Evolutionary conservation across 2,329 filamentous ascomycete species (phyloP).

Genomic region (Fusarium dimerum): DNA sequence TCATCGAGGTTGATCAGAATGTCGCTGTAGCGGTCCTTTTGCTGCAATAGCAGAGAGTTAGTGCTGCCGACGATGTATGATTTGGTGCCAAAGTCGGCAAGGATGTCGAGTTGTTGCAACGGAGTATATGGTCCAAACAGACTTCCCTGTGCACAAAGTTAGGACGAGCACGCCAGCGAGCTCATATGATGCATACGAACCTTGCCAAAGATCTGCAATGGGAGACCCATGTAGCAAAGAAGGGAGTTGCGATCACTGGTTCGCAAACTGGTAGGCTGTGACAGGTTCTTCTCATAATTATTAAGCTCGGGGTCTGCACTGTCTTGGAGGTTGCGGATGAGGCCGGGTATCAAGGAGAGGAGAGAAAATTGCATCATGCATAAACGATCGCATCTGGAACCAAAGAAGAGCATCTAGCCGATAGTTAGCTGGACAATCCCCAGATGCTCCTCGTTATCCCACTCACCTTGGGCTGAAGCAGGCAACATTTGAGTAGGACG

Average conservation of each 20-base stretch:
- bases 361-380: slow-evolving; percentile 99
- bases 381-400: slow-evolving; percentile 89
- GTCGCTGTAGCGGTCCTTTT: slow-evolving; percentile 94
- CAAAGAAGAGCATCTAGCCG: slow-evolving; percentile 92
- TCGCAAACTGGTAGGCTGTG: slow-evolving; percentile 79
- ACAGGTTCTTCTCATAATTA: slow-evolving; percentile 72
- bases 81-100: slow-evolving; percentile 92
- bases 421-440: slow-evolving; percentile 2
- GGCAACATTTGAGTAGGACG: slow-evolving; percentile 88
- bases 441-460: background rate
- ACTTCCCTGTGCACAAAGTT: slow-evolving; percentile 62
- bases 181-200: slow-evolving; percentile 39
- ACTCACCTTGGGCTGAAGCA: slow-evolving; percentile 88
- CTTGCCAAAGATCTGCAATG: slow-evolving; percentile 93
- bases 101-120: slow-evolving; percentile 88
- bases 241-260: slow-evolving; percentile 91
- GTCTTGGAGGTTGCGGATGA: slow-evolving; percentile 90
- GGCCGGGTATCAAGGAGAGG: slow-evolving; percentile 89
- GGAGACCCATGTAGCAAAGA: slow-evolving; percentile 90
- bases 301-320: slow-evolving; percentile 93
- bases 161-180: slow-evolving; percentile 3
- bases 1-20: slow-evolving; percentile 96
- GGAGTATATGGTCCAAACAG: slow-evolving; percentile 97
- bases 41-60: slow-evolving; percentile 89
- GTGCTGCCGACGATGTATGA: slow-evolving; percentile 97